A percentile compares a stretch with the other conserved stretches of the same genome.
phyloP scores from a whole-genome alignment of 371 early-diverging fungal genomes.

The Dichotomocladium elegans region DNA sequence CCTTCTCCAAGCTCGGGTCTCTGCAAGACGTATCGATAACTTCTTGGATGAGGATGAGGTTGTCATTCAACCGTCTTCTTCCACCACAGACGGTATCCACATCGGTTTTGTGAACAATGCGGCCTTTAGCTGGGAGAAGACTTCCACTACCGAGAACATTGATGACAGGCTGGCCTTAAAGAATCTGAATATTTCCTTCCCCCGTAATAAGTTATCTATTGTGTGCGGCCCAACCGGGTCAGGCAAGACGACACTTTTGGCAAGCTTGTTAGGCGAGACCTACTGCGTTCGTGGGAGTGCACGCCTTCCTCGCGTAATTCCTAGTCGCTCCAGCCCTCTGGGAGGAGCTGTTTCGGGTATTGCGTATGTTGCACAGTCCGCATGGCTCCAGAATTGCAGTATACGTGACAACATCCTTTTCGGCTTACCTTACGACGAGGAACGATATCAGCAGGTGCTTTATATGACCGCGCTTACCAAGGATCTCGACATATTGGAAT shows the following conservation, averaged over 20 bases:
- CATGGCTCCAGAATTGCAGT: conserved; percentile 81
- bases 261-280: conserved; percentile 61
- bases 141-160: neutral
- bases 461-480: conserved; percentile 69
- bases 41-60: conserved; percentile 72
- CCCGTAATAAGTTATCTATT: conserved; percentile 63
- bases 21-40: conserved; percentile 60
- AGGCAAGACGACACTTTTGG: conserved; percentile 77
- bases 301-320: conserved; percentile 39
- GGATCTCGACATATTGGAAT: conserved; percentile 77
- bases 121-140: conserved; percentile 48
- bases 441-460: conserved; percentile 60
- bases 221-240: conserved; percentile 78
- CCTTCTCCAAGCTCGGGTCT: conserved; percentile 66
- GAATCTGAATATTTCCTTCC: conserved; percentile 55
- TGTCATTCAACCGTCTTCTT: conserved; percentile 1
- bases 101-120: conserved; percentile 52
- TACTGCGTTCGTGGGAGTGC: conserved; percentile 38
- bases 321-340: conserved; percentile 1
- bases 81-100: neutral
- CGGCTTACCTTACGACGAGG: conserved; percentile 64
- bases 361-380: conserved; percentile 78
- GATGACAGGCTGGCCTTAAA: conserved; percentile 44
- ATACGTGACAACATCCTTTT: conserved; percentile 82
- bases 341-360: conserved; percentile 50